A percentile compares a stretch with the other conserved stretches of the same genome.
Conservation (phyloP, 2,329 filamentous ascomycete species). For the Berkeleyomyces rouxiae region DNA sequence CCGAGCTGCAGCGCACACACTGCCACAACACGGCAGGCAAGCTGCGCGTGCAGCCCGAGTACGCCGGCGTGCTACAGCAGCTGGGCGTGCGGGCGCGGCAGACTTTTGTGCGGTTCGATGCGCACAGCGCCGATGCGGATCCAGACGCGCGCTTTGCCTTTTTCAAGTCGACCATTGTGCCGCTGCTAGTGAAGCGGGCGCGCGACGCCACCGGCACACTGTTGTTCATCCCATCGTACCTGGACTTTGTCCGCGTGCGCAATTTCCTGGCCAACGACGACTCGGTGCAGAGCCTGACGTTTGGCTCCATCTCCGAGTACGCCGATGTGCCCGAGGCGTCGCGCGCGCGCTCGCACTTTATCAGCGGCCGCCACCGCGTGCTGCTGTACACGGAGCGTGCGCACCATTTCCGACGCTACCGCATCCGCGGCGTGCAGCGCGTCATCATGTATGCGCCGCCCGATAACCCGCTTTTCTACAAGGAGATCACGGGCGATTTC, state of each 20-base stretch:
- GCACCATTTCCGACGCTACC: conserved; percentile 91
- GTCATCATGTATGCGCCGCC: conserved; percentile 85
- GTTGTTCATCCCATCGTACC: conserved; percentile 81
- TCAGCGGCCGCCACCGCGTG: conserved; percentile 64
- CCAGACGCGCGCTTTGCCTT: conserved; percentile 83
- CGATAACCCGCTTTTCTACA: conserved; percentile 72
- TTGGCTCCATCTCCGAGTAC: conserved; percentile 82
- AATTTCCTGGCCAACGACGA: conserved; percentile 72
- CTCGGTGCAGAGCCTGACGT: conserved; percentile 37
- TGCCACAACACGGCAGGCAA: conserved; percentile 73
- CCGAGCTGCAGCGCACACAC: conserved; percentile 56
- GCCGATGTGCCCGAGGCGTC: conserved; percentile 62
- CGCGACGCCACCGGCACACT: conserved; percentile 53
- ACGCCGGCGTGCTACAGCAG: conserved; percentile 56
- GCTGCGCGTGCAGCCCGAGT: conserved; percentile 48
- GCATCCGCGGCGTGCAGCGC: conserved; percentile 61
- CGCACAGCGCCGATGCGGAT: conserved; percentile 40
- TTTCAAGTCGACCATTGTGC: conserved; percentile 69
- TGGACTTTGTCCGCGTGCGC: conserved; percentile 84
- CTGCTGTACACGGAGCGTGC: conserved; percentile 85
- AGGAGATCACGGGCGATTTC: conserved; percentile 55
- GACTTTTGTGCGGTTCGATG: conserved; percentile 77
- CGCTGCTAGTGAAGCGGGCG: conserved; percentile 52
- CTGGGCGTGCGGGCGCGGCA: conserved; percentile 59
- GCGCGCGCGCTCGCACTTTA: conserved; percentile 73